Percentiles rank a stretch among this genome's conserved stretches.
Conservation (phyloP, 2,329 filamentous ascomycete species). For the Dothideomycetidae sp. region DNA sequence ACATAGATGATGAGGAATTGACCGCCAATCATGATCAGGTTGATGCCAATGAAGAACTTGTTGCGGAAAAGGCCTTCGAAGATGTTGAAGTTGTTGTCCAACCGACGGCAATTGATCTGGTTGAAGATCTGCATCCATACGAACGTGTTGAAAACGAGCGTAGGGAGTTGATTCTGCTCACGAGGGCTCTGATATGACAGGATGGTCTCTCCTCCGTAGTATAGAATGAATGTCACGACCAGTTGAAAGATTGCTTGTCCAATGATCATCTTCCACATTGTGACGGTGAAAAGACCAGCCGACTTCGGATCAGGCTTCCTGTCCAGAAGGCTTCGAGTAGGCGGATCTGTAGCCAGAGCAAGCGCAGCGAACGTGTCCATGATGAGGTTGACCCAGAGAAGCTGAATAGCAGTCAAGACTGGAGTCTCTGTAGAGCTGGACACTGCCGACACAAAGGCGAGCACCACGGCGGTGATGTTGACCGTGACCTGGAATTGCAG, state of each 20-base stretch:
- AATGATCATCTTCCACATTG: slow-evolving; percentile 99
- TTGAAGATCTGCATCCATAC: slow-evolving; percentile 99
- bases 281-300: slow-evolving; percentile 64
- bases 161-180: slow-evolving; percentile 46
- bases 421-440: slow-evolving; percentile 53
- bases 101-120: slow-evolving; percentile 87
- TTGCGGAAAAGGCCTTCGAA: slow-evolving; percentile 79
- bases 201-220: slow-evolving; percentile 44
- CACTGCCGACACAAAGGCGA: slow-evolving; percentile 81
- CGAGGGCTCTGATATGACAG: slow-evolving; percentile 39
- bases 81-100: slow-evolving; percentile 92
- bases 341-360: slow-evolving; percentile 81
- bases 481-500: slow-evolving; percentile 66
- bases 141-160: slow-evolving; percentile 92
- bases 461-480: slow-evolving; percentile 77
- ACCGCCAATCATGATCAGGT: slow-evolving; percentile 71
- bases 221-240: slow-evolving; percentile 61
- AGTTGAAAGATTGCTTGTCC: slow-evolving; percentile 87
- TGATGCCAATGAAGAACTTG: slow-evolving; percentile 79
- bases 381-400: slow-evolving; percentile 93
- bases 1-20: slow-evolving; percentile 84
- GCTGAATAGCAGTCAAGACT: slow-evolving; percentile 75
- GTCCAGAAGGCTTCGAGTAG: slow-evolving; percentile 63
- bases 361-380: slow-evolving; percentile 93
- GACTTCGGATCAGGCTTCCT: slow-evolving; percentile 66